Percentiles rank a stretch among this genome's conserved stretches.
These are phyloP conservation scores for Naganishia randhawae DNA, from an alignment of 768 basidiomycete species.

Conservation along the genomic window DNA sequence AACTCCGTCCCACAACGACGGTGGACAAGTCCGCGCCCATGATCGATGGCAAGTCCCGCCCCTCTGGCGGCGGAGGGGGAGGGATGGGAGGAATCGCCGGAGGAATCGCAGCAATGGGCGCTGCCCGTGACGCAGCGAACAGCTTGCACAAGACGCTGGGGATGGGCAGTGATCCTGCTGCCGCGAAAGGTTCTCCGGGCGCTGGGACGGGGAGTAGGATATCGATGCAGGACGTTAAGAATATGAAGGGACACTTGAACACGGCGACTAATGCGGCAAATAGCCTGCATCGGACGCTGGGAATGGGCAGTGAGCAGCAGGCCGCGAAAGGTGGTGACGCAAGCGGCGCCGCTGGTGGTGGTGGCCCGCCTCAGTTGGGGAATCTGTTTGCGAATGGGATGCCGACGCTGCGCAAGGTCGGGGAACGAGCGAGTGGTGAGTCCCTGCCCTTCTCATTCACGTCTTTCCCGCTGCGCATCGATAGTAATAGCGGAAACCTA, in stretches of 20 bases:
- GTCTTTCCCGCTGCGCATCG: background rate
- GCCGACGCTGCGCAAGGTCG: constrained; percentile 83
- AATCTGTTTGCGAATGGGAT: constrained; percentile 75
- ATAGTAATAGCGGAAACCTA: no score
- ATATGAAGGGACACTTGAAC: constrained; percentile 32
- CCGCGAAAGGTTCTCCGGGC: background rate
- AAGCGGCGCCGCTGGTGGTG: background rate
- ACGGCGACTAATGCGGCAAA: background rate
- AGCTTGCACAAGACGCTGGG: background rate
- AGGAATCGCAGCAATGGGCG: constrained; percentile 5
- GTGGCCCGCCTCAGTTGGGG: constrained; percentile 6
- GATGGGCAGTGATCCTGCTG: background rate
- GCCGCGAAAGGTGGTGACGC: background rate
- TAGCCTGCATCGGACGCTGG: background rate
- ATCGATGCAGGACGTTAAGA: constrained; percentile 40
- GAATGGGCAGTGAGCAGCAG: background rate
- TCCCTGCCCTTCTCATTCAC: background rate
- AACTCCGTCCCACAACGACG: constrained; percentile 74
- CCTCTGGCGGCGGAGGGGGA: constrained; percentile 38
- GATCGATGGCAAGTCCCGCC: constrained; percentile 33
- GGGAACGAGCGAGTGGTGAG: constrained; percentile 51
- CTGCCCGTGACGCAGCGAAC: background rate
- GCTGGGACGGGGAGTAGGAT: constrained; percentile 28
- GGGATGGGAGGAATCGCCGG: constrained; percentile 38
- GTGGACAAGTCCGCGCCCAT: constrained; percentile 57